These are phyloP conservation scores for Novymonas esmeraldas DNA, from an alignment of 208 protist genomes.

Conservation along the genomic window DNA sequence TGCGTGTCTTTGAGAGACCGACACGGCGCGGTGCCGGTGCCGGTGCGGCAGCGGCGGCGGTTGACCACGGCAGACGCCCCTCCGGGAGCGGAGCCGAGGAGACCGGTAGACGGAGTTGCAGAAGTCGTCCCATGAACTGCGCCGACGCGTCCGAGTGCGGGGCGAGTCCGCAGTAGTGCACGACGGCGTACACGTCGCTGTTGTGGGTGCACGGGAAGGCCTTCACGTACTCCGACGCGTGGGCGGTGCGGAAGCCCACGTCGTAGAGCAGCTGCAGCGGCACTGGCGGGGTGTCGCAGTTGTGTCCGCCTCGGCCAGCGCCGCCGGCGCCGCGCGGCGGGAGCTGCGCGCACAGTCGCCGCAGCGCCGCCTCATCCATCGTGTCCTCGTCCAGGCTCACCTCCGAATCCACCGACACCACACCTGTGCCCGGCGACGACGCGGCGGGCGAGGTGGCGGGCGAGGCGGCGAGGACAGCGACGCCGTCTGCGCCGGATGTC, in stretches of 20 bases:
- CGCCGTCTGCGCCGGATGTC: background rate
- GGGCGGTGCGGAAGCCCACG: conserved; percentile 51
- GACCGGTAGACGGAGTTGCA: conserved; percentile 25
- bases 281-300: conserved; percentile 27
- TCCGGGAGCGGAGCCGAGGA: conserved; percentile 19
- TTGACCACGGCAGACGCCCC: conserved; percentile 12
- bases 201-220: conserved; percentile 43
- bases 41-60: background rate
- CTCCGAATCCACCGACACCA: conserved; percentile 33
- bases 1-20: conserved; percentile 14
- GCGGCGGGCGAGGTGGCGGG: conserved; percentile 5
- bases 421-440: conserved; percentile 2
- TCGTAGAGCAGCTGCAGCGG: conserved; percentile 47
- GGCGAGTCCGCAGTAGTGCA: conserved; percentile 60
- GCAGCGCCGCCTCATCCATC: conserved; percentile 17
- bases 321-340: conserved; percentile 1
- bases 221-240: conserved; percentile 47
- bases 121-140: conserved; percentile 59
- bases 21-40: background rate
- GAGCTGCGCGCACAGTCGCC: conserved; percentile 12
- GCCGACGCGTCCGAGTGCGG: conserved; percentile 69
- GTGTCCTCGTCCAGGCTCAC: conserved; percentile 13
- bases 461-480: background rate
- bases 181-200: conserved; percentile 64
- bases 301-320: conserved; percentile 14